Evolutionary conservation across 192 early-diverging fungal genomes (phyloP).

Genomic region (Podila minutissima): DNA sequence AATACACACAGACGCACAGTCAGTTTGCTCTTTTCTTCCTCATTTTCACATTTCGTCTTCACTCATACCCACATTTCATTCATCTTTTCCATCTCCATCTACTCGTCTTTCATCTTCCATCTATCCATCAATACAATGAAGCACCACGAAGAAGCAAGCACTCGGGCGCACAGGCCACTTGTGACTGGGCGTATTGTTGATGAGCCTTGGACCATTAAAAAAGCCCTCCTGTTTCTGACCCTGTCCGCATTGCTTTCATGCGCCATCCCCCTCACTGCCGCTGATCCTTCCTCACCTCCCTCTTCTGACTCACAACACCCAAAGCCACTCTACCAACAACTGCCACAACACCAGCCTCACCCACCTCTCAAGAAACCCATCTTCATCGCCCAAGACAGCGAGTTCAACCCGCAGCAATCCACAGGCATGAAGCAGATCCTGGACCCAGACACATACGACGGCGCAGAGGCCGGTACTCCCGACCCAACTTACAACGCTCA

Average conservation of each 20-base stretch:
- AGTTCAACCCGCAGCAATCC: constrained; percentile 31
- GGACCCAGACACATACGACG: constrained; percentile 21
- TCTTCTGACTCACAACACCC: no score
- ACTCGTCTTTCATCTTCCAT: no score
- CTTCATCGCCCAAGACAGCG: not conserved
- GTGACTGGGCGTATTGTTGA: not conserved
- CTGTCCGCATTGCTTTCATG: not conserved
- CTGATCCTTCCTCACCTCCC: no score
- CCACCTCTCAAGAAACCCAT: not conserved
- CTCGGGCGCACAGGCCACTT: not conserved
- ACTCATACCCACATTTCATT: not conserved
- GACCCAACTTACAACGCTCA: constrained; percentile 2
- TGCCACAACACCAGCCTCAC: not conserved
- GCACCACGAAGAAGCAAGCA: not conserved
- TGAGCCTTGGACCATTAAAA: not conserved
- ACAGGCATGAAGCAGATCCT: constrained; percentile 8
- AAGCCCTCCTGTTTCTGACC: not conserved
- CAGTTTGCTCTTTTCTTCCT: not conserved
- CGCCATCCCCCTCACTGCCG: not conserved
- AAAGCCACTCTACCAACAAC: no score
- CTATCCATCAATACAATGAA: not conserved
- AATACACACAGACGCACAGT: not conserved
- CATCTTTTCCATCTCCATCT: no score
- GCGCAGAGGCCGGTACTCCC: not conserved
- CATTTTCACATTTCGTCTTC: not conserved